Evolutionary conservation across 169 alveolate species (phyloP).

Genomic region (Plasmodium cynomolgi): DNA sequence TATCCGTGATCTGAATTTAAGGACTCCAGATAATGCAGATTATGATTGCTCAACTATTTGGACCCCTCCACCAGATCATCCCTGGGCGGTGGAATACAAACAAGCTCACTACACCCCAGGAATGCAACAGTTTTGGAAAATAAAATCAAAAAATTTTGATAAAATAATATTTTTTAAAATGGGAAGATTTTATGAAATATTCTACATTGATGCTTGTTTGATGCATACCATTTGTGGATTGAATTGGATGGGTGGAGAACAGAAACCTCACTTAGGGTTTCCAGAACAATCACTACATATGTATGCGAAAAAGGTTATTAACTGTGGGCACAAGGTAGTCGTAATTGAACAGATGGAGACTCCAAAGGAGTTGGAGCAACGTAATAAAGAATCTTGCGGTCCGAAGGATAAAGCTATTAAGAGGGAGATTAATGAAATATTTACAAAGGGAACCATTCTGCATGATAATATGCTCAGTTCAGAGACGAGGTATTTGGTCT

Average conservation of each 20-base stretch:
- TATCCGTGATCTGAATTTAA: conserved; percentile 91
- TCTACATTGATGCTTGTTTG: conserved; percentile 96
- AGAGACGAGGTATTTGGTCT: conserved; percentile 81
- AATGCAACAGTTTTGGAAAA: conserved; percentile 98
- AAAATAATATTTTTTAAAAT: conserved; percentile 97
- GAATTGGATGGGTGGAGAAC: conserved; percentile 98
- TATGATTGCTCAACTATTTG: conserved; percentile 95
- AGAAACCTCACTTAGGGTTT: conserved; percentile 98
- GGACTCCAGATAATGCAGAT: conserved; percentile 88
- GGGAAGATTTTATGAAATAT: conserved; percentile 96
- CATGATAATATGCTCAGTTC: conserved; percentile 86
- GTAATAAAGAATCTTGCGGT: conserved; percentile 82
- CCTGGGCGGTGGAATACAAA: conserved; percentile 85
- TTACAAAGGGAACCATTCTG: conserved; percentile 94
- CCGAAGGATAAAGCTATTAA: conserved; percentile 91
- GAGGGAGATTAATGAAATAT: conserved; percentile 94
- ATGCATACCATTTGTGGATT: conserved; percentile 94
- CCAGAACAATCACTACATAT: conserved; percentile 98
- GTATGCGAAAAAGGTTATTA: conserved; percentile 93
- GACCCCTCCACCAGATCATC: conserved; percentile 93
- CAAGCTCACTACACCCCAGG: conserved; percentile 95
- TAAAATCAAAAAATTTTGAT: conserved; percentile 95
- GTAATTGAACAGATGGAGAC: conserved; percentile 99
- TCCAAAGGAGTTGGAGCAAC: conserved; percentile 93
- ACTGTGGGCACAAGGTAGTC: conserved; percentile 96